These are phyloP conservation scores for Fusarium clavum DNA, from an alignment of 2,329 filamentous ascomycete genomes.

Conservation along the genomic window DNA sequence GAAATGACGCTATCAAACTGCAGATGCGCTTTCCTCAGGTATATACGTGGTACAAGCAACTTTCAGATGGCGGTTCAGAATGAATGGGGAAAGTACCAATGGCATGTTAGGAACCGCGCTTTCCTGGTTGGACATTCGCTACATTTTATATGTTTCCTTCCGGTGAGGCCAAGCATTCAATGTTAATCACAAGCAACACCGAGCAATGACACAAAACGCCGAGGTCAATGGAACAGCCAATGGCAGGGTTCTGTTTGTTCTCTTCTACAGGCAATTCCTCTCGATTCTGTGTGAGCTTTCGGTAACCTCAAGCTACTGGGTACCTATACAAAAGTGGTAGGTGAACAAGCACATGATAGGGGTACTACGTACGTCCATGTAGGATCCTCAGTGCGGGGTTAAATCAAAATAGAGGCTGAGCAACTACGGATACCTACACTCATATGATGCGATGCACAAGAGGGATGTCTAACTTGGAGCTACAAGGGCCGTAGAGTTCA, in stretches of 20 bases:
- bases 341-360: slow-evolving; percentile 19
- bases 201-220: slow-evolving; percentile 23
- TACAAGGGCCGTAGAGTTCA: slow-evolving; percentile 11
- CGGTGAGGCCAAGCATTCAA: not conserved
- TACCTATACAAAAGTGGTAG: slow-evolving; percentile 21
- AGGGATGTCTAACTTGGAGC: slow-evolving; percentile 1
- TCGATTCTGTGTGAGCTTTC: not conserved
- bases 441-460: not conserved
- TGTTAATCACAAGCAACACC: slow-evolving; percentile 37
- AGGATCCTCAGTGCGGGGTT: slow-evolving; percentile 17
- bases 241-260: not conserved
- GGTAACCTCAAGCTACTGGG: not conserved
- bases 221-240: slow-evolving; percentile 27
- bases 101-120: not conserved
- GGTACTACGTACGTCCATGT: slow-evolving; percentile 5
- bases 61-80: not conserved
- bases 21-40: slow-evolving; percentile 12
- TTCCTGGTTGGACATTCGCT: not conserved
- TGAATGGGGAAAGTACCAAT: not conserved
- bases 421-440: not conserved
- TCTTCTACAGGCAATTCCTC: not conserved
- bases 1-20: slow-evolving; percentile 36
- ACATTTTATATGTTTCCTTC: slow-evolving; percentile 3
- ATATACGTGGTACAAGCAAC: not conserved
- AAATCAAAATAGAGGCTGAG: slow-evolving; percentile 11